phyloP scores from a whole-genome alignment of 2,329 filamentous ascomycete genomes.

The Mycocentrospora acerina region DNA sequence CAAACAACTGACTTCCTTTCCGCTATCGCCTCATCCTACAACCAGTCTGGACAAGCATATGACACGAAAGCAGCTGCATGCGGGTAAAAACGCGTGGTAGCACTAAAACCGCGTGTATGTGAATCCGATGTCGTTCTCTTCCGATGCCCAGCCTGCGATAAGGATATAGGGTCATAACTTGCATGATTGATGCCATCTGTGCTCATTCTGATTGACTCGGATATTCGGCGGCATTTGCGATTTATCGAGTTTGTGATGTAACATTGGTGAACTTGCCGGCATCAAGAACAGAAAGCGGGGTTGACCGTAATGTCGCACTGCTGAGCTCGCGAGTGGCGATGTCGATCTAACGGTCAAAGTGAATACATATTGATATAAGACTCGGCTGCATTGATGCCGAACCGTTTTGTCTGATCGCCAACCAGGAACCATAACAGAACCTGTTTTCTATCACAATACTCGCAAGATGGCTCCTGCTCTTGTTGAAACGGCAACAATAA shows the following conservation, averaged over 20 bases:
- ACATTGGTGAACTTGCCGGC: conserved; percentile 3
- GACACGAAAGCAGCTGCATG: conserved; percentile 4
- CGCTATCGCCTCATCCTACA: conserved; percentile 6
- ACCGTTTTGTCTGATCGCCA: too few species aligned
- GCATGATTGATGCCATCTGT: conserved; percentile 33
- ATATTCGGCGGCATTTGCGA: conserved; percentile 4
- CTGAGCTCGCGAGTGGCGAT: conserved; percentile 1
- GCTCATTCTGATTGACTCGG: conserved; percentile 21
- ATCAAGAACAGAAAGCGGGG: conserved; percentile 14
- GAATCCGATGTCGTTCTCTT: neutral
- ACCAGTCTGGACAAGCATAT: conserved; percentile 8
- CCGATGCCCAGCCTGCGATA: conserved; percentile 11
- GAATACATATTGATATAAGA: conserved; percentile 8
- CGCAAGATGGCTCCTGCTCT: conserved; percentile 47
- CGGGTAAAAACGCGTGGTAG: conserved; percentile 6
- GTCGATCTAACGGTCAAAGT: conserved; percentile 1
- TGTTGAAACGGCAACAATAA: conserved; percentile 37
- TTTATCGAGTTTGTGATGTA: neutral
- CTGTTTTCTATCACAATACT: neutral
- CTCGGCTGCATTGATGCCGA: neutral
- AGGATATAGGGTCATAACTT: conserved; percentile 30
- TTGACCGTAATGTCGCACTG: neutral
- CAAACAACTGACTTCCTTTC: conserved; percentile 10
- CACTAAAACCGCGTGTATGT: conserved; percentile 7
- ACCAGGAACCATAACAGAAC: too few species aligned